A percentile compares a stretch with the other conserved stretches of the same genome.
These are phyloP conservation scores for Alternaria triticimaculans DNA, from an alignment of 2,329 filamentous ascomycete genomes.

Conservation along the genomic window DNA sequence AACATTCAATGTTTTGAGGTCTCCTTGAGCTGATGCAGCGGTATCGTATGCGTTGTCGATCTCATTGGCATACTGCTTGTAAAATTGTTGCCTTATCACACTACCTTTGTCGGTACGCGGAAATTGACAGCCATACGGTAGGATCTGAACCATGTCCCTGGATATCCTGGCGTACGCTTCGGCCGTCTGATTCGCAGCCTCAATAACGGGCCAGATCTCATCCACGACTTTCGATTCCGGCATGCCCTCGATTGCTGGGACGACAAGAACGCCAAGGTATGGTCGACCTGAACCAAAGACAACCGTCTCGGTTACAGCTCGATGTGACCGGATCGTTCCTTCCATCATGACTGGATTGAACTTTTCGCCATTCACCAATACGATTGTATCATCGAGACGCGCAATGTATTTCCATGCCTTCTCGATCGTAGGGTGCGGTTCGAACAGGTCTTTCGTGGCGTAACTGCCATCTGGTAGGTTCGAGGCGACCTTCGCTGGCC, in stretches of 20 bases:
- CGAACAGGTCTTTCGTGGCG: slow-evolving; percentile 53
- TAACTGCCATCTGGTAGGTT: slow-evolving; percentile 29
- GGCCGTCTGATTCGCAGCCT: slow-evolving; percentile 59
- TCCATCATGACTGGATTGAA: slow-evolving; percentile 60
- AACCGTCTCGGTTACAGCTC: slow-evolving; percentile 62
- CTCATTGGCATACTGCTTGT: slow-evolving; percentile 55
- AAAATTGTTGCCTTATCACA: slow-evolving; percentile 60
- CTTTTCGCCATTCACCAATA: slow-evolving; percentile 59
- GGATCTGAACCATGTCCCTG: slow-evolving; percentile 59
- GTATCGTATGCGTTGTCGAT: slow-evolving; percentile 57
- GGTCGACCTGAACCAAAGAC: slow-evolving; percentile 63
- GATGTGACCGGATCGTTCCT: slow-evolving; percentile 59
- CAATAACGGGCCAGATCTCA: slow-evolving; percentile 57
- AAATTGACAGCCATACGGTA: slow-evolving; percentile 56
- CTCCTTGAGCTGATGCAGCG: slow-evolving; percentile 14
- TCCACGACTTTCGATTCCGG: slow-evolving; percentile 41
- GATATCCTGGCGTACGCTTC: slow-evolving; percentile 61
- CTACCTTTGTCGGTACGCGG: slow-evolving; percentile 64
- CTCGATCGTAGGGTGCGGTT: slow-evolving; percentile 52
- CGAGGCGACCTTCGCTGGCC: slow-evolving; percentile 45
- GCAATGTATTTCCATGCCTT: slow-evolving; percentile 57
- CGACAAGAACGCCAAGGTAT: slow-evolving; percentile 61
- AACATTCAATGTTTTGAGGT: not conserved
- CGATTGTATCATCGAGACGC: slow-evolving; percentile 56
- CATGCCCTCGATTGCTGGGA: slow-evolving; percentile 45